Percentiles rank a stretch among this genome's conserved stretches.
Conservation (phyloP, 208 protist genomes). For the Trypanosoma mega region DNA sequence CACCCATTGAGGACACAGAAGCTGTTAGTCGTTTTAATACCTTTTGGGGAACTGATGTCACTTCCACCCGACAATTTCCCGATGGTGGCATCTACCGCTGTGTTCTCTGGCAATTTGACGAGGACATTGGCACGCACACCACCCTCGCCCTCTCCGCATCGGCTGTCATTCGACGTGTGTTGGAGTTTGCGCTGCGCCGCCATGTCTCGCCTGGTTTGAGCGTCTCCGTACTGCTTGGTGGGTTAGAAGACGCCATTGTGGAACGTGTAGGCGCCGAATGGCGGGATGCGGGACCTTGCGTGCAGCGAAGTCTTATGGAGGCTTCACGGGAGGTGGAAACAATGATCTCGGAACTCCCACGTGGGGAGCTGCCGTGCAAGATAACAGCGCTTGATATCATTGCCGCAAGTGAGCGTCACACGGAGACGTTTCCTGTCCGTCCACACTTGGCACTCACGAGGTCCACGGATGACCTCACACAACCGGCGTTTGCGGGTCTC, state of each 20-base stretch:
- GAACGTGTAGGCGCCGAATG: constrained; percentile 79
- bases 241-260: constrained; percentile 56
- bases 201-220: constrained; percentile 36
- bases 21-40: constrained; percentile 71
- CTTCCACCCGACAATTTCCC: constrained; percentile 83
- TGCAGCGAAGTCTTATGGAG: constrained; percentile 57
- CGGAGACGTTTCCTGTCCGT: constrained; percentile 70
- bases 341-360: constrained; percentile 62
- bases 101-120: constrained; percentile 69
- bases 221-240: constrained; percentile 56
- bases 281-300: constrained; percentile 58
- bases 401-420: constrained; percentile 60
- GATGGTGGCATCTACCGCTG: constrained; percentile 87
- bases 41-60: constrained; percentile 73
- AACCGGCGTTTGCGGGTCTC: constrained; percentile 45
- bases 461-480: constrained; percentile 48
- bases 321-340: constrained; percentile 57
- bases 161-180: constrained; percentile 51
- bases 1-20: constrained; percentile 61
- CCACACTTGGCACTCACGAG: constrained; percentile 81
- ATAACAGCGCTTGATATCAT: constrained; percentile 77
- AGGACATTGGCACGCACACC: constrained; percentile 51
- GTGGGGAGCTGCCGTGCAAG: constrained; percentile 67
- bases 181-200: constrained; percentile 55
- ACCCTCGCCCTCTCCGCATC: constrained; percentile 54